Percentiles rank a stretch among this genome's conserved stretches.
phyloP scores from a whole-genome alignment of 371 early-diverging fungal species.

The Mucor lusitanicus region DNA sequence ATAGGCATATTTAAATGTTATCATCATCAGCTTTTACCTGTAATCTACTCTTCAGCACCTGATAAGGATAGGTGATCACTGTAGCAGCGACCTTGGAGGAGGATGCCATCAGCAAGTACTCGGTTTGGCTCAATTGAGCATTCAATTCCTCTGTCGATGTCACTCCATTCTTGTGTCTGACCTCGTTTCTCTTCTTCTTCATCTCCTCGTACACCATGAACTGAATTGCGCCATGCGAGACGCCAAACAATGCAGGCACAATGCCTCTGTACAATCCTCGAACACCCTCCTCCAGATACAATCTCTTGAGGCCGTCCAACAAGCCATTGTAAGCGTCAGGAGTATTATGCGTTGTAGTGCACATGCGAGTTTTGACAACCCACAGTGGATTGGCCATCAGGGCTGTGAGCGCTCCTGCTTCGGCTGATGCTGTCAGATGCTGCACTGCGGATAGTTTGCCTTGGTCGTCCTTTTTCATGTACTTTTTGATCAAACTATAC shows the following conservation, averaged over 20 bases:
- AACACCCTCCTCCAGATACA: conserved; percentile 78
- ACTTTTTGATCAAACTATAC: conserved; percentile 77
- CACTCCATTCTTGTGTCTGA: conserved; percentile 30
- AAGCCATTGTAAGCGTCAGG: conserved; percentile 80
- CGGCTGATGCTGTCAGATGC: conserved; percentile 82
- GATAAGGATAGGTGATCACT: conserved; percentile 92
- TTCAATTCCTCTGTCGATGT: conserved; percentile 39
- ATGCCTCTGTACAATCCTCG: conserved; percentile 87
- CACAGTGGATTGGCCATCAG: conserved; percentile 91
- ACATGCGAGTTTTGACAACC: conserved; percentile 96
- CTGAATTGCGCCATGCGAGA: conserved; percentile 94
- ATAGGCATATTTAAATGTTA: background rate
- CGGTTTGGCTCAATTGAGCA: conserved; percentile 57
- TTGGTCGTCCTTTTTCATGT: conserved; percentile 67
- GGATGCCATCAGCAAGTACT: conserved; percentile 86
- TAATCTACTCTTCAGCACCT: conserved; percentile 87
- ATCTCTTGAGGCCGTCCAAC: conserved; percentile 64
- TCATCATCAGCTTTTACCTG: conserved; percentile 60
- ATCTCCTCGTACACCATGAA: conserved; percentile 97
- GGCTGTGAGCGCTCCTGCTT: conserved; percentile 81
- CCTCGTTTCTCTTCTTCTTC: conserved; percentile 71
- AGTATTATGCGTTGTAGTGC: conserved; percentile 63
- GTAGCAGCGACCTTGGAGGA: conserved; percentile 88
- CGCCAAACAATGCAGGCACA: conserved; percentile 87
- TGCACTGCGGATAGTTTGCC: conserved; percentile 67